These are phyloP conservation scores for Filobasidium floriforme DNA, from an alignment of 768 basidiomycete species.

Conservation along the genomic window DNA sequence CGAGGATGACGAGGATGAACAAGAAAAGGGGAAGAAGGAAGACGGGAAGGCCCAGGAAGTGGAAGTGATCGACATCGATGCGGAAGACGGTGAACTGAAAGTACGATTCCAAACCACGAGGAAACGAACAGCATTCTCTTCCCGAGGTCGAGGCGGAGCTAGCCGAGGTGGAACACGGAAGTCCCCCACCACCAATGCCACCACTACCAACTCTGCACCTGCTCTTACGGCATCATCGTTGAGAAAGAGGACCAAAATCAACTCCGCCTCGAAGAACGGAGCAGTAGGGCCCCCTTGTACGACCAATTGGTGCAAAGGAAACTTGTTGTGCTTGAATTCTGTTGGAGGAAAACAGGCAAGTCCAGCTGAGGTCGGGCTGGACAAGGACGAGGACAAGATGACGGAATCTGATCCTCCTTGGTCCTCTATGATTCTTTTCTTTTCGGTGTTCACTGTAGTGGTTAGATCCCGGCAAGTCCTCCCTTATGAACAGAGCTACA, in stretches of 20 bases:
- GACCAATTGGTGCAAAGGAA: constrained; percentile 55
- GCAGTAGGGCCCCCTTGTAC: constrained; percentile 19
- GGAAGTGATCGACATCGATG: neutral
- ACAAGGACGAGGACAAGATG: too few relatives aligned
- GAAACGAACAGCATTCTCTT: too few relatives aligned
- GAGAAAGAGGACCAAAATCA: constrained; percentile 1
- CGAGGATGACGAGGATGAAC: constrained; percentile 7
- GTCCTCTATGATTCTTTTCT: neutral
- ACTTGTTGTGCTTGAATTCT: constrained; percentile 81
- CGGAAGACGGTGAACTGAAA: too few relatives aligned
- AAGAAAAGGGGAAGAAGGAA: constrained; percentile 14
- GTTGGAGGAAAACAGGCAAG: constrained; percentile 79
- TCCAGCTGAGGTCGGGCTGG: constrained; percentile 30
- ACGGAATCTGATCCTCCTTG: neutral
- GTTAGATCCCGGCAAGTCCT: neutral
- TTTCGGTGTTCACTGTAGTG: neutral
- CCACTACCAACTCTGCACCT: too few relatives aligned
- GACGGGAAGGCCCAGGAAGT: constrained; percentile 5
- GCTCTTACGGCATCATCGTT: too few relatives aligned
- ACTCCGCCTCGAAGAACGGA: neutral
- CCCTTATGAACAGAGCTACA: neutral
- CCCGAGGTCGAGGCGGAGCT: too few relatives aligned
- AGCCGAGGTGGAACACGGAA: too few relatives aligned
- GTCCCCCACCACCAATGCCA: too few relatives aligned
- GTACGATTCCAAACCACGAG: too few relatives aligned